Conservation (phyloP, 2,329 filamentous ascomycete genomes). For the Teratosphaeria zuluensis region DNA sequence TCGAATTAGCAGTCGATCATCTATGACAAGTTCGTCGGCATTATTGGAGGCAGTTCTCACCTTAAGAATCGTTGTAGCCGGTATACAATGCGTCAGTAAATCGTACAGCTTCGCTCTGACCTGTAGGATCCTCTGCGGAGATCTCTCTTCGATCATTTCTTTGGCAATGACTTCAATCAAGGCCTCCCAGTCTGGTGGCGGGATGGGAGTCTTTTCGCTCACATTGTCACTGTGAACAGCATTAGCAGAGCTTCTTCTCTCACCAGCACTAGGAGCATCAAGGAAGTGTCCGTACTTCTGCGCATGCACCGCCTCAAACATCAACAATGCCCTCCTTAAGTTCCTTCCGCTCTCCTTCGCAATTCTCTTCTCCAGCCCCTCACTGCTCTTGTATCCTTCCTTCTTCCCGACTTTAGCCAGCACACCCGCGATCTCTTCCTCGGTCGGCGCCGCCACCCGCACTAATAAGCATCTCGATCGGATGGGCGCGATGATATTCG, state of each 20-base stretch:
- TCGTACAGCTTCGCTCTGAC: slow-evolving; percentile 95
- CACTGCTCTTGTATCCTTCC: slow-evolving; percentile 72
- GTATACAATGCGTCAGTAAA: slow-evolving; percentile 92
- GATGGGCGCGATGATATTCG: slow-evolving; percentile 98
- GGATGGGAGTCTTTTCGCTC: slow-evolving; percentile 76
- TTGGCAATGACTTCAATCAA: slow-evolving; percentile 81
- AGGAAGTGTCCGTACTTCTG: slow-evolving; percentile 62
- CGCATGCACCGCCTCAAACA: slow-evolving; percentile 95
- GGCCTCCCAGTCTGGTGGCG: slow-evolving; percentile 93
- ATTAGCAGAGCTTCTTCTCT: slow-evolving; percentile 21
- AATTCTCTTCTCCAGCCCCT: slow-evolving; percentile 71
- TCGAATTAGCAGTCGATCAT: not conserved
- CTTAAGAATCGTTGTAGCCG: slow-evolving; percentile 86
- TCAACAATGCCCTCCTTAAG: slow-evolving; percentile 76
- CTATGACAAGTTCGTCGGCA: not conserved
- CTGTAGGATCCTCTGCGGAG: slow-evolving; percentile 76
- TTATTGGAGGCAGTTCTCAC: slow-evolving; percentile 22
- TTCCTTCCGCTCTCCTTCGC: slow-evolving; percentile 87
- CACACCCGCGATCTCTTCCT: slow-evolving; percentile 73
- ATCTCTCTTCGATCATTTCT: slow-evolving; percentile 87
- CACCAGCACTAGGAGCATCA: not conserved
- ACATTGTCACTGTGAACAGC: slow-evolving; percentile 64
- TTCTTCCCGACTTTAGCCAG: slow-evolving; percentile 61
- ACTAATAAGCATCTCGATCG: slow-evolving; percentile 84
- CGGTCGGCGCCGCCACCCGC: slow-evolving; percentile 78